Percentiles rank a stretch among this genome's conserved stretches.
phyloP scores from a whole-genome alignment of 2,329 filamentous ascomycete genomes.

The Colletotrichum costaricense region DNA sequence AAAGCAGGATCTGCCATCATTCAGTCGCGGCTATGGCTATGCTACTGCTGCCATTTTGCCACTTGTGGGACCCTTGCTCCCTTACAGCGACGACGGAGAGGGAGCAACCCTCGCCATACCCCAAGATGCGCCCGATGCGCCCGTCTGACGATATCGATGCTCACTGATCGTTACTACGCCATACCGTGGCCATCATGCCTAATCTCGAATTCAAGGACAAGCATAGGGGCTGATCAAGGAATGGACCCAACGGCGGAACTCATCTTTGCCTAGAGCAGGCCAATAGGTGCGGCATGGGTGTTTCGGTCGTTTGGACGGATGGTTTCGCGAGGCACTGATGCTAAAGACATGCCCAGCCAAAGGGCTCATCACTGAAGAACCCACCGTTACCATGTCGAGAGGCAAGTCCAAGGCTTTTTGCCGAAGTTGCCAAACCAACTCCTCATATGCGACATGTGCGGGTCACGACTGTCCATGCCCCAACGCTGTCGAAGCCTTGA shows the following conservation, averaged over 20 bases:
- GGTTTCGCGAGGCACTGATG: neutral
- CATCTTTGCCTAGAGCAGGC: neutral
- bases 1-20: neutral
- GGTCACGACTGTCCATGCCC: neutral
- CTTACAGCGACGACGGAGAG: slow-evolving; percentile 1
- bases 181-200: neutral
- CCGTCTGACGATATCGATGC: slow-evolving; percentile 6
- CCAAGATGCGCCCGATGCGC: neutral
- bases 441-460: neutral
- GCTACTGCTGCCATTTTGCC: neutral
- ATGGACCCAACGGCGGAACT: neutral
- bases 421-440: neutral
- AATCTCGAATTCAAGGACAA: neutral
- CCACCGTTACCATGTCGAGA: neutral
- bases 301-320: neutral
- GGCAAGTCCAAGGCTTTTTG: neutral
- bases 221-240: neutral
- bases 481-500: neutral
- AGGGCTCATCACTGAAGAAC: neutral
- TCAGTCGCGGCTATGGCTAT: neutral
- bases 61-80: neutral
- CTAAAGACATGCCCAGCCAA: neutral
- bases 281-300: neutral
- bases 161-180: neutral
- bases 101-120: neutral